These are phyloP conservation scores for Lumnitzera littorea DNA, from an alignment of 345 rosid species.

Conservation along the genomic window DNA sequence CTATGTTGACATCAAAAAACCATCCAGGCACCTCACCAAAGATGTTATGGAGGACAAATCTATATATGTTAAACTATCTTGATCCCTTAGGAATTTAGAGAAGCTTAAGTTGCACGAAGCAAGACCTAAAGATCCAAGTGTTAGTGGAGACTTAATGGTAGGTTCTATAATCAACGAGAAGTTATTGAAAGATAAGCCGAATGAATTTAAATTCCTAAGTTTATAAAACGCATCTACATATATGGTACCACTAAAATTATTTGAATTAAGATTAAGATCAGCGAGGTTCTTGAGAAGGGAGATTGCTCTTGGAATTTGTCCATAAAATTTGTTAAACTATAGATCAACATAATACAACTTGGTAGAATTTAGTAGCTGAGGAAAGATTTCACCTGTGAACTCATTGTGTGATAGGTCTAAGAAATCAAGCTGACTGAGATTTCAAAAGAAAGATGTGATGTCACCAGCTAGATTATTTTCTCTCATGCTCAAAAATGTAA, in stretches of 20 bases:
- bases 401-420: neutral
- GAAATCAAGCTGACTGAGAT: neutral
- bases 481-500: no score
- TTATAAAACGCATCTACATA: slow-evolving; percentile 1
- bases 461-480: no score
- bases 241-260: slow-evolving; percentile 4
- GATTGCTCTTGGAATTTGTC: slow-evolving; percentile 5
- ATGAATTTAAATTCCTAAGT: neutral
- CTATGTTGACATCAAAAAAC: neutral
- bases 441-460: neutral
- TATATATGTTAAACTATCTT: neutral
- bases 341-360: neutral
- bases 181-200: slow-evolving; percentile 1
- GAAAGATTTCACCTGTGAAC: neutral
- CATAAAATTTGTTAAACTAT: neutral
- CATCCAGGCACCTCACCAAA: slow-evolving; percentile 4
- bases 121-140: neutral
- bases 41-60: slow-evolving; percentile 2
- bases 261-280: neutral
- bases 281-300: neutral
- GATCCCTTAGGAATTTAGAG: neutral
- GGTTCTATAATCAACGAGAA: neutral
- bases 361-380: neutral
- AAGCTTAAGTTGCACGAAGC: slow-evolving; percentile 8
- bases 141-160: neutral